These are phyloP conservation scores for Cornus kousa DNA, from an alignment of 148 eudicot genomes.

Conservation along the genomic window DNA sequence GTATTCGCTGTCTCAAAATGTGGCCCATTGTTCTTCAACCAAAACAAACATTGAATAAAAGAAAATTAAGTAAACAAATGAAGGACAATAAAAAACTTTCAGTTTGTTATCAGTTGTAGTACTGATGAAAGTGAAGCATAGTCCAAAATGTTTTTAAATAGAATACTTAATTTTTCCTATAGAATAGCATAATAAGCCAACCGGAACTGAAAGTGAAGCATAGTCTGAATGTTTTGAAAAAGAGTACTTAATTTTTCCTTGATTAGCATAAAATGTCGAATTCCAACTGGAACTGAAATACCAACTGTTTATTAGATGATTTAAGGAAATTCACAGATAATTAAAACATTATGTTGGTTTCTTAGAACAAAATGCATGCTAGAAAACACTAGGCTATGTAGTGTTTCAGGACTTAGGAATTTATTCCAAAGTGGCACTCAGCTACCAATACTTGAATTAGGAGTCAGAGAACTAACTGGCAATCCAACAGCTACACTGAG, in stretches of 20 bases:
- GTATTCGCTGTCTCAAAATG: slow-evolving; percentile 56
- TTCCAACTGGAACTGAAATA: neutral
- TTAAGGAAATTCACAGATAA: no score
- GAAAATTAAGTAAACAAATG: neutral
- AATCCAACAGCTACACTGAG: slow-evolving; percentile 88
- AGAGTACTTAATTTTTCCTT: neutral
- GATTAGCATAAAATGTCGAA: neutral
- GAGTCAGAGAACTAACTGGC: slow-evolving; percentile 44
- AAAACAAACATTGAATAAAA: slow-evolving; percentile 4
- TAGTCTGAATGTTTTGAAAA: neutral
- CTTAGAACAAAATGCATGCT: neutral
- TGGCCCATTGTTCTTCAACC: slow-evolving; percentile 57
- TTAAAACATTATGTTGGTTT: neutral
- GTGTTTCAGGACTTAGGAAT: neutral
- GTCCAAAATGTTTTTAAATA: no score
- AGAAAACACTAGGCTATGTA: neutral
- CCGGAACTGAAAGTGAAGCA: no score
- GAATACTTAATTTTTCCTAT: no score
- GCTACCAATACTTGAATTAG: neutral
- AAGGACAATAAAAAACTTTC: neutral
- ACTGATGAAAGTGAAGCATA: no score
- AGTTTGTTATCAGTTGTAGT: neutral
- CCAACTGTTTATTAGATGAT: neutral
- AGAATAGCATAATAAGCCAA: no score
- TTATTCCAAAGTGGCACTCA: neutral